These are phyloP conservation scores for Beauveria medogensis DNA, from an alignment of 2,329 filamentous ascomycete species.

Conservation along the genomic window DNA sequence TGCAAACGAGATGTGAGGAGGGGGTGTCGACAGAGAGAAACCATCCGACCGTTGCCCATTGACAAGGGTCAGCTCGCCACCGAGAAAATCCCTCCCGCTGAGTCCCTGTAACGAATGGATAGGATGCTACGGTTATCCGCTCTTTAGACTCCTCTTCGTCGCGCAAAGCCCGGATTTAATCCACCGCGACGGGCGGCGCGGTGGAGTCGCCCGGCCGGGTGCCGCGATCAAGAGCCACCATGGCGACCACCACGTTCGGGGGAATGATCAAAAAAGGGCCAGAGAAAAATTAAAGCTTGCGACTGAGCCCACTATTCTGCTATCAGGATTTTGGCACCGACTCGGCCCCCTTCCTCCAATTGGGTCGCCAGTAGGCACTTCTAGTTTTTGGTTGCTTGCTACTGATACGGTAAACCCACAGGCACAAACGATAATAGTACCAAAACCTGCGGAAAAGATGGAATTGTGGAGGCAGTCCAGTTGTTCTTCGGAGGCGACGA, in stretches of 20 bases:
- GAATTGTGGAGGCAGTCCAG: background rate
- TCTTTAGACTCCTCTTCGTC: conserved; percentile 2
- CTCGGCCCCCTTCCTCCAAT: background rate
- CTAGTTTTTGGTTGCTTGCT: background rate
- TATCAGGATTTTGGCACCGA: background rate
- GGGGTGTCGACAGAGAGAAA: background rate
- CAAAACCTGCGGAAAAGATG: background rate
- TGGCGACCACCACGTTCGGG: background rate
- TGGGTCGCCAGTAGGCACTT: background rate
- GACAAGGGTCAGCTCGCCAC: background rate
- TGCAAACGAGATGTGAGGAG: background rate
- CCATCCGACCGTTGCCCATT: background rate
- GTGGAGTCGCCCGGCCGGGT: conserved; percentile 10
- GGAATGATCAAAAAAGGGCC: background rate
- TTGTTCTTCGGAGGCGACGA: background rate
- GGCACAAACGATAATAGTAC: background rate
- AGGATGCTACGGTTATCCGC: background rate
- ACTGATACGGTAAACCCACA: conserved; percentile 1
- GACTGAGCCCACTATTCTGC: background rate
- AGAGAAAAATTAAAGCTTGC: background rate
- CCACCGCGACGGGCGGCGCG: background rate
- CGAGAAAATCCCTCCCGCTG: background rate
- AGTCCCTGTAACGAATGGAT: background rate
- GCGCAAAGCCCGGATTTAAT: background rate
- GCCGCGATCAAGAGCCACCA: conserved; percentile 7